Evolutionary conservation across 2,329 filamentous ascomycete species (phyloP).

Genomic region (Diaporthe caulivora): DNA sequence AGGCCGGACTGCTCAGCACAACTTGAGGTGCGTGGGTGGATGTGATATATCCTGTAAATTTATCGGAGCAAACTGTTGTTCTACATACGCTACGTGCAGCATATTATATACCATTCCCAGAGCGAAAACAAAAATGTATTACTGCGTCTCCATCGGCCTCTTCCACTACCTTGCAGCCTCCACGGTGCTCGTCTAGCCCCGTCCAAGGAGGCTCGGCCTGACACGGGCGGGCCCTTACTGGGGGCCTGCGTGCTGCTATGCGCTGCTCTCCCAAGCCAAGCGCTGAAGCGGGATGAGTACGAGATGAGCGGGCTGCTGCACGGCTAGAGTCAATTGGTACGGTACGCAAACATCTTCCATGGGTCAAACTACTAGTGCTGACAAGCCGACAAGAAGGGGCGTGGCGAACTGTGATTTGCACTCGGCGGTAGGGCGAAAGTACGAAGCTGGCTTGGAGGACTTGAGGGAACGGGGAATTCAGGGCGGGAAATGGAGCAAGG

Average conservation of each 20-base stretch:
- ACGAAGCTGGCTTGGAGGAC: no score
- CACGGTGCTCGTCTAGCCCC: constrained; percentile 4
- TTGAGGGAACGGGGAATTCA: background rate
- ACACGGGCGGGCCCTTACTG: no score
- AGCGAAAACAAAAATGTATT: constrained; percentile 26
- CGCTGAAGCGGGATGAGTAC: background rate
- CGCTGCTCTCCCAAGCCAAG: no score
- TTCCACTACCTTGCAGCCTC: constrained; percentile 19
- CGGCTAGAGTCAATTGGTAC: background rate
- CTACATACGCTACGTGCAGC: background rate
- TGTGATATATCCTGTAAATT: no score
- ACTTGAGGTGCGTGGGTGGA: background rate
- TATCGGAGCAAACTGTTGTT: background rate
- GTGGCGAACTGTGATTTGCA: no score
- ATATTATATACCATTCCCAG: rapidly evolving
- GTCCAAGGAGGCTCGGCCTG: no score
- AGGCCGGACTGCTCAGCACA: background rate
- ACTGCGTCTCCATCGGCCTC: constrained; percentile 28
- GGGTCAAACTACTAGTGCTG: background rate
- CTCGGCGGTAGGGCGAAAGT: no score
- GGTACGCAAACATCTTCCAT: no score
- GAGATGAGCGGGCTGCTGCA: background rate
- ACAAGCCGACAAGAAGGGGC: background rate
- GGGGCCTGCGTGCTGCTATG: background rate
- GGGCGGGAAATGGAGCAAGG: no score